phyloP scores from a whole-genome alignment of 2,329 filamentous ascomycete species.

The Hysterium pulicare region DNA sequence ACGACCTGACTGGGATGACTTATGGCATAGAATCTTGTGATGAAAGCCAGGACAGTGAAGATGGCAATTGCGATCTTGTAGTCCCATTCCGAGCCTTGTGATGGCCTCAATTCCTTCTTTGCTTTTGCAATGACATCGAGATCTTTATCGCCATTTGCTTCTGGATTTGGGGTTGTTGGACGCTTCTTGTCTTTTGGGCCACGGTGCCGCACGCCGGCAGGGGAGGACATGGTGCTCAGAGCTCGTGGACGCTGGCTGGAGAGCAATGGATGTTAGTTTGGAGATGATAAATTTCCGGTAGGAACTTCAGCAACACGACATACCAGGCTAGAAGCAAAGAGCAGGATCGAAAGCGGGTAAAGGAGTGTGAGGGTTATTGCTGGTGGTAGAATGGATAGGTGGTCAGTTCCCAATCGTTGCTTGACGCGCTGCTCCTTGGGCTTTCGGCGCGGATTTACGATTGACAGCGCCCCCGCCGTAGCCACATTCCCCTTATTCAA shows the following conservation, averaged over 20 bases:
- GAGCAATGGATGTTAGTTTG: background rate
- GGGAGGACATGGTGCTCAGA: slow-evolving; percentile 34
- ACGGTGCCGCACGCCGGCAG: slow-evolving; percentile 37
- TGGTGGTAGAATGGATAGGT: background rate
- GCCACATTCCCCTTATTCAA: no score
- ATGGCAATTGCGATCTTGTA: slow-evolving; percentile 75
- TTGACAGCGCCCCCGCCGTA: no score
- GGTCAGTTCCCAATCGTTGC: slow-evolving; percentile 1
- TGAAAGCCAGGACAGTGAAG: slow-evolving; percentile 79
- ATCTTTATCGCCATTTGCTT: slow-evolving; percentile 18
- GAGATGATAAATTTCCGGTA: no score
- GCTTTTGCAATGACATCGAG: slow-evolving; percentile 26
- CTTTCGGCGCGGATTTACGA: no score
- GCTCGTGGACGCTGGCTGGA: slow-evolving; percentile 9
- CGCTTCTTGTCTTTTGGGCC: slow-evolving; percentile 38
- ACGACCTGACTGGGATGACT: slow-evolving; percentile 94
- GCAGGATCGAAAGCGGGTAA: background rate
- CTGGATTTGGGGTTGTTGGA: slow-evolving; percentile 34
- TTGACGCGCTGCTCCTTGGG: background rate
- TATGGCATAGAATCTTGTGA: slow-evolving; percentile 95
- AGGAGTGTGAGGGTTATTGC: background rate
- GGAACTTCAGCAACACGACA: background rate
- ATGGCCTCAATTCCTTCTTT: slow-evolving; percentile 31
- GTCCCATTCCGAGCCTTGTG: slow-evolving; percentile 65
- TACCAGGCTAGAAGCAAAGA: background rate